Evolutionary conservation across 768 basidiomycete species (phyloP), one percentile per base, ranked within the genome.

Genomic region (Panellus pusillus): DNA sequence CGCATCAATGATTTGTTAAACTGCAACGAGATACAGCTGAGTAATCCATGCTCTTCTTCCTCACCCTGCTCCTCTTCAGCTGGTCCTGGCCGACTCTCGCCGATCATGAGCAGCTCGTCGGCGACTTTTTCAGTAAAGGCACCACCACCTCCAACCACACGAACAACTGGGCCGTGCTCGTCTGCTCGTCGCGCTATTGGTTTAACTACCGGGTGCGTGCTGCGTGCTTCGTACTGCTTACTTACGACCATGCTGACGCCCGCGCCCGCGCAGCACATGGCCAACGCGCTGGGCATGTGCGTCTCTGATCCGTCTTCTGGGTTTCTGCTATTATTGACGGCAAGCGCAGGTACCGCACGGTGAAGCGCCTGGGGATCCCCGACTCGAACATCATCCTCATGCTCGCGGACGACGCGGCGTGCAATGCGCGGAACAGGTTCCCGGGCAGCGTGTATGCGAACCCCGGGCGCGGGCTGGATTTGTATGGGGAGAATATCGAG

Each of bases 361-460:
- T 99, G 50, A 98, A 99, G 68, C 87, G 95, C 7, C 82, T 99
- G 9, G 97, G 97, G 13, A 97, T 99, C 54, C 96, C 97, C 17
- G 97, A 99, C 74, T 94, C 92, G 11, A 95, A 98, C 63, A 98
- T 99, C 68, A 96, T 99, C 70, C 86, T 99, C 48, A 98, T 98
- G 97, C 81, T 99, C 47, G 92, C 96, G 6, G 97, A 99, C 68
- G 97, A 98, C 67, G 91, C 82, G 2, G 91, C 96, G 0, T 99
- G 97, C 65, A 97, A 98, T 66, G 64, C 91, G 8, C 81, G 96
- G 37, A 98, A 99, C 73, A 84, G 82, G 46, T 96, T 93, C 64
- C 87, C 97, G 1, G 96, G 87, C 1, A 89, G 86, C 44, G 94
- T 99, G 4, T 98, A 93, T 65, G 87, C 93, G n/a, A 91, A 92